Conservation (phyloP, 2,329 filamentous ascomycete species). For the Aureobasidium subglaciale region DNA sequence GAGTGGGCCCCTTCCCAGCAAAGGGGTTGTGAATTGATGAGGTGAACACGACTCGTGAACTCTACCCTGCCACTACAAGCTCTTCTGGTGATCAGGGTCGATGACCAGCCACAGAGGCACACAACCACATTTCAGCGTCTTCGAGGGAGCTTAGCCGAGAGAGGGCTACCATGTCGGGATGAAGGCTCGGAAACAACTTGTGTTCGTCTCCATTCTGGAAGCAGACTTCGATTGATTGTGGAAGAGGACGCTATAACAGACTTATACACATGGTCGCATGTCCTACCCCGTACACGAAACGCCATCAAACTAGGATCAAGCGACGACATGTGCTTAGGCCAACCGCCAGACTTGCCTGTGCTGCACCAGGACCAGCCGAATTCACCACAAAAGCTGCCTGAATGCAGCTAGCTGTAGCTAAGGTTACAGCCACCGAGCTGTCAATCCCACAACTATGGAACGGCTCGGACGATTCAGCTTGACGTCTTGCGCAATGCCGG, state of each 20-base stretch:
- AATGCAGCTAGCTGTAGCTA: conserved; percentile 1
- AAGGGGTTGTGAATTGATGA: neutral
- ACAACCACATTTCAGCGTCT: neutral
- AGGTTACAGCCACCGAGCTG: neutral
- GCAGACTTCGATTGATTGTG: neutral
- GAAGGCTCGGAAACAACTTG: neutral
- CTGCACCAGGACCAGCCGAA: neutral
- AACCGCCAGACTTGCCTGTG: neutral
- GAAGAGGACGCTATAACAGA: neutral
- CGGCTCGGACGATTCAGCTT: neutral
- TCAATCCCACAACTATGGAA: conserved; percentile 2
- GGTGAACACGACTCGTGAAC: neutral
- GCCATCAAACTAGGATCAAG: neutral
- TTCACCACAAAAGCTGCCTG: neutral
- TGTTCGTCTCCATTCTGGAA: neutral
- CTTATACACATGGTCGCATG: neutral
- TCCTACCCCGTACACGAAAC: neutral
- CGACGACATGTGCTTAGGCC: neutral
- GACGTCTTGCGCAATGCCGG: neutral
- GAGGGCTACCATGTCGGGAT: neutral
- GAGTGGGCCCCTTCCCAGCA: neutral
- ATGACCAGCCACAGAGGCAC: neutral
- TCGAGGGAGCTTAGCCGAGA: neutral
- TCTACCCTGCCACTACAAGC: neutral
- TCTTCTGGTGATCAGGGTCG: neutral